phyloP scores from a whole-genome alignment of 371 early-diverging fungal genomes.

The Lichtheimia corymbifera region DNA sequence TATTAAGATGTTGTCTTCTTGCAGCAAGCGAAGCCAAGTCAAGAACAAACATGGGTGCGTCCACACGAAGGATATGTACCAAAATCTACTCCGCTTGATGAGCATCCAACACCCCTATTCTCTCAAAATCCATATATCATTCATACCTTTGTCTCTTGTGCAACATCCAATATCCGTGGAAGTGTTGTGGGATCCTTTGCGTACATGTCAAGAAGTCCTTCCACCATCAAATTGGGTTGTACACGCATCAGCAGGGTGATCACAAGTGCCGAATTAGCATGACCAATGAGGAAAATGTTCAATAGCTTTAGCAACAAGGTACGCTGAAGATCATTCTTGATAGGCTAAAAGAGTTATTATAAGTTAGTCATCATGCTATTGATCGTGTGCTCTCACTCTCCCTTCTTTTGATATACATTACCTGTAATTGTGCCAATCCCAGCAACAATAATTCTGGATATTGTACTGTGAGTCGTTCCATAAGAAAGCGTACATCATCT shows the following conservation, averaged over 20 bases:
- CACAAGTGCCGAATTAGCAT: slow-evolving; percentile 74
- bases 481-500: slow-evolving; percentile 63
- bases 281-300: slow-evolving; percentile 72
- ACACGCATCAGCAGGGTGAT: slow-evolving; percentile 75
- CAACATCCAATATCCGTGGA: slow-evolving; percentile 78
- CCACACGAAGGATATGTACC: slow-evolving; percentile 66
- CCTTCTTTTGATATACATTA: slow-evolving; percentile 8
- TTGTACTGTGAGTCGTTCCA: slow-evolving; percentile 68
- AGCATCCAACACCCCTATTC: background rate
- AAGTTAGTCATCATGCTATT: background rate
- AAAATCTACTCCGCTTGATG: slow-evolving; percentile 55
- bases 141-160: slow-evolving; percentile 79
- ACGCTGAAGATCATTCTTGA: slow-evolving; percentile 69
- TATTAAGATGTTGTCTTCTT: slow-evolving; percentile 76
- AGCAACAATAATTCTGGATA: slow-evolving; percentile 79
- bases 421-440: slow-evolving; percentile 71
- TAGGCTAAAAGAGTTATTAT: slow-evolving; percentile 25
- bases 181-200: slow-evolving; percentile 70
- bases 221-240: slow-evolving; percentile 58
- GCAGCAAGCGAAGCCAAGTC: slow-evolving; percentile 86
- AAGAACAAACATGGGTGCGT: slow-evolving; percentile 71
- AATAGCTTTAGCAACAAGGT: slow-evolving; percentile 68
- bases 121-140: background rate
- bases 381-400: background rate
- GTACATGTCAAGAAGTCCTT: slow-evolving; percentile 77